Conservation (phyloP, 2,329 filamentous ascomycete genomes). For the Fusarium sp. region DNA sequence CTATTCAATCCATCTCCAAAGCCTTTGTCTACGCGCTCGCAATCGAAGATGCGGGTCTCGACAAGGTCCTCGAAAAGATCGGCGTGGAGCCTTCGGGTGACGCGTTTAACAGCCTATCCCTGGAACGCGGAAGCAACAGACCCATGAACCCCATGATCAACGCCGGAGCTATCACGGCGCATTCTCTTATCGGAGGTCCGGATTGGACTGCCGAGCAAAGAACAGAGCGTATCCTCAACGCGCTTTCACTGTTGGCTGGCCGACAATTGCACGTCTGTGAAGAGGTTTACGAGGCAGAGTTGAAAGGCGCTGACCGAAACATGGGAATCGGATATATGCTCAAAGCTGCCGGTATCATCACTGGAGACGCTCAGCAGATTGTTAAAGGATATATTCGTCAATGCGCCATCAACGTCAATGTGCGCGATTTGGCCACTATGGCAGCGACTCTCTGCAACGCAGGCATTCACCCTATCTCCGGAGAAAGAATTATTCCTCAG, state of each 20-base stretch:
- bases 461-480: slow-evolving; percentile 52
- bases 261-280: slow-evolving; percentile 54
- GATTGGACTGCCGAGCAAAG: slow-evolving; percentile 53
- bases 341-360: slow-evolving; percentile 55
- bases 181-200: slow-evolving; percentile 49
- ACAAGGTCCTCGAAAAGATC: slow-evolving; percentile 54
- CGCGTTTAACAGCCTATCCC: slow-evolving; percentile 53
- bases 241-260: slow-evolving; percentile 53
- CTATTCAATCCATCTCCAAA: slow-evolving; percentile 58
- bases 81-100: slow-evolving; percentile 57
- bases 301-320: slow-evolving; percentile 52
- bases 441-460: slow-evolving; percentile 55
- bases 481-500: slow-evolving; percentile 53
- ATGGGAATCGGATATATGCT: slow-evolving; percentile 57
- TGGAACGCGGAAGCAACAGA: slow-evolving; percentile 49
- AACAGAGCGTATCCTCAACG: slow-evolving; percentile 52
- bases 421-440: slow-evolving; percentile 56
- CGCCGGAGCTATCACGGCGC: slow-evolving; percentile 52
- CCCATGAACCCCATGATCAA: slow-evolving; percentile 56
- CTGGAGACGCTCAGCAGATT: slow-evolving; percentile 51
- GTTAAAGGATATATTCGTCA: slow-evolving; percentile 57
- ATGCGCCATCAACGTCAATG: slow-evolving; percentile 57
- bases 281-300: slow-evolving; percentile 55
- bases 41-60: slow-evolving; percentile 54
- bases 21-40: slow-evolving; percentile 57